Evolutionary conservation across 2,329 filamentous ascomycete species (phyloP).

Genomic region (Claviceps pusilla): DNA sequence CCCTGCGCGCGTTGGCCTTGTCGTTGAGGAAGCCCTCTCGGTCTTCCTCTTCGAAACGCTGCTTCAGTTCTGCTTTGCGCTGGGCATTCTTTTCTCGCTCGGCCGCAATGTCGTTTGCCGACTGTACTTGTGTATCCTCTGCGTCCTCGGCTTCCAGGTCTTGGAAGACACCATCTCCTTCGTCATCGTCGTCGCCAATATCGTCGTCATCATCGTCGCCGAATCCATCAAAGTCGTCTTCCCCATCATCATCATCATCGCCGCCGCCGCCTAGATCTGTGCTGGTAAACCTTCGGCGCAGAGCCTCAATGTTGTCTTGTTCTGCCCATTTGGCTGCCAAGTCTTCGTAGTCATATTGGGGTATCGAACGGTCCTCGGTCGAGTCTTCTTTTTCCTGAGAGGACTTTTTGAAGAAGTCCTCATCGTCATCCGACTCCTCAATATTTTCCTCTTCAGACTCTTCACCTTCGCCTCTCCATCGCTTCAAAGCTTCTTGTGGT

Average conservation of each 20-base stretch:
- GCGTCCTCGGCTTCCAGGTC: constrained; percentile 50
- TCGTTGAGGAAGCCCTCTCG: constrained; percentile 90
- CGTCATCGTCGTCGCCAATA: constrained; percentile 41
- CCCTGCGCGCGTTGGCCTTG: constrained; percentile 60
- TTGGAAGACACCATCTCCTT: constrained; percentile 70
- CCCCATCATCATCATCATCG: constrained; percentile 22
- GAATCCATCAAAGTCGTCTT: constrained; percentile 41
- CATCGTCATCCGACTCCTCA: constrained; percentile 35
- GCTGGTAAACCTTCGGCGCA: constrained; percentile 64
- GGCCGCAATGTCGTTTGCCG: constrained; percentile 50
- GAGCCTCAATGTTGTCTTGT: constrained; percentile 57
- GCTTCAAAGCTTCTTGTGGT: constrained; percentile 57
- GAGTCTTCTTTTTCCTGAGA: constrained; percentile 52
- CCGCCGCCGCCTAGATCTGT: constrained; percentile 33
- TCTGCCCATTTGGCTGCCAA: constrained; percentile 77
- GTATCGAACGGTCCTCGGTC: constrained; percentile 67
- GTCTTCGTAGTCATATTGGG: constrained; percentile 63
- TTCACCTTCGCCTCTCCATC: constrained; percentile 58
- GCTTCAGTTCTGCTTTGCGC: constrained; percentile 83
- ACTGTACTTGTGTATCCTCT: constrained; percentile 25
- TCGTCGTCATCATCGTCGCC: constrained; percentile 32
- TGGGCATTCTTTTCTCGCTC: constrained; percentile 84
- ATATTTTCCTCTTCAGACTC: constrained; percentile 43
- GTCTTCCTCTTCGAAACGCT: constrained; percentile 94
- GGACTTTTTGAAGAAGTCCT: constrained; percentile 51